Evolutionary conservation across 805 yeast species (phyloP), one percentile per base, ranked within the genome.

Genomic region (Suhomyces kilbournensis): DNA sequence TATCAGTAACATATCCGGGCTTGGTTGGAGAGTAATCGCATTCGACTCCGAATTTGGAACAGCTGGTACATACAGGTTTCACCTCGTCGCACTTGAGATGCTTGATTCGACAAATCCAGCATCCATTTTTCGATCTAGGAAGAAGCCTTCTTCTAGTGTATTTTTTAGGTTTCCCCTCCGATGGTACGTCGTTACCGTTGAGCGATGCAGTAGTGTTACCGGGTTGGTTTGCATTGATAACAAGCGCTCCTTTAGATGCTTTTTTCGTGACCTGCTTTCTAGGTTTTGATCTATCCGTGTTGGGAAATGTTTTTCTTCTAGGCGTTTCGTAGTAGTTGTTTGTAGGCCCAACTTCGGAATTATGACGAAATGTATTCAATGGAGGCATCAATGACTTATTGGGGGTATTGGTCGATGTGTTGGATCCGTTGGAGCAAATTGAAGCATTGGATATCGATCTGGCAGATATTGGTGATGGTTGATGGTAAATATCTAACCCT

Each of bases 91-190:
- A 75, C 55, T 75, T 75, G 52, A 75, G 65, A 56, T 75, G 79
- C 55, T 74, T 73, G 53, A 75, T 75, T 50, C 79, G 62, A 54
- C 79, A 75, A 50, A 75, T 72, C 79, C 79, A 75, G 54, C 79
- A 75, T 6, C 79, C 79, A 32, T 64, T 69, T 53, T 72, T 72
- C 2, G 77, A 71, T 45, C 79, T 60, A 2, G 77, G 77, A 52
- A 72, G 63, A 22, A 71, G 56, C 50, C 77, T 67, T 51, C 74
- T 64, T 34, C 79, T 61, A 14, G 75, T 74, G 51, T 72, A 62
- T 55, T 72, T 72, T 52, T 72, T 73, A 8, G 67, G 62, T 46
- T 61, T 56, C 17, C 50, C 50, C 25, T 50, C 46, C 23, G 50
- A 38, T 19, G 42, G 1, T 19, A 9, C 42, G 43, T 50, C 47